Evolutionary conservation across 805 yeast species (phyloP).

Genomic region (Priceomyces melissophilus): DNA sequence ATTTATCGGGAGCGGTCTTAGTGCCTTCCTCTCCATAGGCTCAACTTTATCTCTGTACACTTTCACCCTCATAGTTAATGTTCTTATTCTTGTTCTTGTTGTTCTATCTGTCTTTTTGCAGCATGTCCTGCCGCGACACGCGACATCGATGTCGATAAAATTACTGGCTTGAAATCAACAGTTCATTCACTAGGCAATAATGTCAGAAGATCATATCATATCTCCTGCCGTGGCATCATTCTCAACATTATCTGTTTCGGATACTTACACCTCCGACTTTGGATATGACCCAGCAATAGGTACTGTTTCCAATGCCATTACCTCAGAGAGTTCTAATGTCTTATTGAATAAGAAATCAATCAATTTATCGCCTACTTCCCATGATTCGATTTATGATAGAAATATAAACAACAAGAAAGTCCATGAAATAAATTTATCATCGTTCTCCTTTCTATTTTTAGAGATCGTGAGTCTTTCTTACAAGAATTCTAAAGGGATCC

Average conservation of each 20-base stretch:
- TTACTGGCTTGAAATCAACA: too few species aligned
- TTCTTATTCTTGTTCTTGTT: neutral
- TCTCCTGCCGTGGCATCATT: constrained; percentile 28
- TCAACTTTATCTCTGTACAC: too few species aligned
- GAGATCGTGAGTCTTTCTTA: constrained; percentile 69
- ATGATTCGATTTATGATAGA: constrained; percentile 60
- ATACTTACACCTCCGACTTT: constrained; percentile 28
- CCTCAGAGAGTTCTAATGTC: constrained; percentile 33
- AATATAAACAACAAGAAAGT: constrained; percentile 59
- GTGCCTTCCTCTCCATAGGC: too few species aligned
- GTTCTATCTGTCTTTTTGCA: neutral
- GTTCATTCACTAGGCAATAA: neutral
- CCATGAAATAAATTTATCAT: constrained; percentile 62
- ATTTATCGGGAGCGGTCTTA: too few species aligned
- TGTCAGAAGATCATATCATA: constrained; percentile 24
- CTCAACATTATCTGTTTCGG: constrained; percentile 26
- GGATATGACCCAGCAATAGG: constrained; percentile 46
- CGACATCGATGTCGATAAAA: neutral
- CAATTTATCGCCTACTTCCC: constrained; percentile 30
- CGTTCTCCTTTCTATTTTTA: constrained; percentile 66
- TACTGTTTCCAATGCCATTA: constrained; percentile 36
- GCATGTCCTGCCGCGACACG: neutral
- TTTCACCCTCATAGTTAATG: neutral
- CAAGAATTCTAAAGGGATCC: constrained; percentile 59
- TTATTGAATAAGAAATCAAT: constrained; percentile 30